Evolutionary conservation across 83 land plant species (phyloP).

Genomic region (Picea abies): DNA sequence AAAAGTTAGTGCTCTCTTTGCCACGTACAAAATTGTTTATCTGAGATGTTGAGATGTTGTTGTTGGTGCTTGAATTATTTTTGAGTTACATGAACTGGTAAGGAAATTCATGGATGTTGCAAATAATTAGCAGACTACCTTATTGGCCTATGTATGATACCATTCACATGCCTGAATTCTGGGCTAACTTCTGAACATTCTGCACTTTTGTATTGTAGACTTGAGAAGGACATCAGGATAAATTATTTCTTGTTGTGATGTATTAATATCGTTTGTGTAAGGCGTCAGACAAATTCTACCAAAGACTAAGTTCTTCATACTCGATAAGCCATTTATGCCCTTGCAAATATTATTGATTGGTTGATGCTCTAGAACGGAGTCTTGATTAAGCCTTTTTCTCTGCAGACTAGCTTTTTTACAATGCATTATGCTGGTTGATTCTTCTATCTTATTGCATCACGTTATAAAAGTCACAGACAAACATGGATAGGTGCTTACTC

Average conservation of each 20-base stretch:
- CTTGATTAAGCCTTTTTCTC: neutral
- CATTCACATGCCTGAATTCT: too few relatives aligned
- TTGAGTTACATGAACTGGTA: too few relatives aligned
- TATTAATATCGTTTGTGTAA: slow-evolving; percentile 57
- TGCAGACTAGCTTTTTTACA: too few relatives aligned
- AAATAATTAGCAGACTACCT: too few relatives aligned
- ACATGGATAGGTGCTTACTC: neutral
- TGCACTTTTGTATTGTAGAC: slow-evolving; percentile 23
- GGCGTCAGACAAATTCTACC: neutral
- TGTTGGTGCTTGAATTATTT: too few relatives aligned
- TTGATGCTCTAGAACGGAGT: neutral
- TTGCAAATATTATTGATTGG: neutral
- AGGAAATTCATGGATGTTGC: too few relatives aligned
- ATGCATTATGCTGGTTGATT: neutral
- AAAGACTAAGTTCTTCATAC: neutral
- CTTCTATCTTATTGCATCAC: too few relatives aligned
- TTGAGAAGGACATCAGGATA: neutral
- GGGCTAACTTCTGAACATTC: too few relatives aligned
- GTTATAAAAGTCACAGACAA: too few relatives aligned
- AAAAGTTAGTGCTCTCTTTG: slow-evolving; percentile 54
- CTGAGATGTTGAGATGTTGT: too few relatives aligned
- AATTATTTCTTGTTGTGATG: slow-evolving; percentile 25
- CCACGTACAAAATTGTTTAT: slow-evolving; percentile 27
- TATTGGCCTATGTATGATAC: too few relatives aligned
- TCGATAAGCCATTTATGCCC: neutral